Evolutionary conservation across 2,329 filamentous ascomycete genomes (phyloP), one percentile per base, ranked within the genome.

Genomic region (Phymatotrichopsis omnivora): DNA sequence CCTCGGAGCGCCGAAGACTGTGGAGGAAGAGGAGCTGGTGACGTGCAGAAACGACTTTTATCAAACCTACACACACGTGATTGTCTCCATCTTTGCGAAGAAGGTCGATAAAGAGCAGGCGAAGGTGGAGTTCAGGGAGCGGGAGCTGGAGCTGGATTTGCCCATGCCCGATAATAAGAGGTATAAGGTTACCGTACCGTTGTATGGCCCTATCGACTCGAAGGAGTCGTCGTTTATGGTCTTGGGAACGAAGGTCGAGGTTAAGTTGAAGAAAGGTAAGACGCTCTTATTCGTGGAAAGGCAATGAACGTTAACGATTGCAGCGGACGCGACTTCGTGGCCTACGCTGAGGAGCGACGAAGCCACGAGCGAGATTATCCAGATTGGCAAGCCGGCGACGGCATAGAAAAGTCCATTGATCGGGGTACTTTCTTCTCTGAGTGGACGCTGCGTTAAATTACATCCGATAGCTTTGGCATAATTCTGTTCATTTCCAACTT

Each of bases 61-160:
- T 67, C 91, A 98, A 65, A 96, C 91, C 1, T 70, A 81, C 2
- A 75, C 76, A 10, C 78, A 77, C 11, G 84, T 96, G 46, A 94
- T 93, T 56, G 87, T 83, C 2, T 91, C 84, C 7, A 81, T 95
- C 57, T 98, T 93, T 67, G 73, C 96, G 43, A 98, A 96, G 71
- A 96, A 96, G 69, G 94, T 98, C 59, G 78, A 87, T 67, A 93
- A 89, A 66, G 74, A 80, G 19, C 74, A 68, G 20, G 82, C 85
- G 40, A 80, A 74, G 55, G 73, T 96, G 34, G 69, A 73, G 19
- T 89, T 96, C 62, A 63, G 69, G 27, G 60, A 73, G 2, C 69
- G 72, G 36, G 68, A 74, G 35, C 65, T 96, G 39, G 71, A 73
- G 8, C 73, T 98, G 32, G 85, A 98, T 62, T 73, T 98, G 29